Evolutionary conservation across 768 basidiomycete genomes (phyloP).

Genomic region (Lactarius indigo): DNA sequence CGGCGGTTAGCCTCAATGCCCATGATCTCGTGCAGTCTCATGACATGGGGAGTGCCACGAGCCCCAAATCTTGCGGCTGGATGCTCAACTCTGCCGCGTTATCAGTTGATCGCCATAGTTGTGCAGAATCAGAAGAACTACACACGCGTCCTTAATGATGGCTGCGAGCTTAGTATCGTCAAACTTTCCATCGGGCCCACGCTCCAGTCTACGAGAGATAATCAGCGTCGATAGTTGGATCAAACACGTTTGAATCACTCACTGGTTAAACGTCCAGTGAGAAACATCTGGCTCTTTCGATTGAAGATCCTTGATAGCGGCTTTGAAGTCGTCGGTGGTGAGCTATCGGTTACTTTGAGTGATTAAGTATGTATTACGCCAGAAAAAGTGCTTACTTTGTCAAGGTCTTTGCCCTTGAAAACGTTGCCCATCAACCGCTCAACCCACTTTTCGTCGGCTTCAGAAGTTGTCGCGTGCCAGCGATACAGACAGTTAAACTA

Average conservation of each 20-base stretch:
- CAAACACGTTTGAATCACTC: constrained; percentile 25
- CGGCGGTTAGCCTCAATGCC: constrained; percentile 70
- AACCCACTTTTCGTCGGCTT: constrained; percentile 70
- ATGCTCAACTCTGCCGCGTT: constrained; percentile 53
- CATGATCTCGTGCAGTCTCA: constrained; percentile 81
- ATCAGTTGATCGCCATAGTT: not conserved
- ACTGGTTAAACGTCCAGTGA: constrained; percentile 70
- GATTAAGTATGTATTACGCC: not conserved
- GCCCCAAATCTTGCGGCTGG: constrained; percentile 74
- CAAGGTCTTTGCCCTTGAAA: constrained; percentile 51
- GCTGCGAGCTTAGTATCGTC: constrained; percentile 67
- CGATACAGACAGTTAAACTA: constrained; percentile 85
- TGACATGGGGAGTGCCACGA: constrained; percentile 63
- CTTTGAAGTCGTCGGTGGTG: constrained; percentile 49
- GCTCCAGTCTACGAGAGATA: constrained; percentile 45
- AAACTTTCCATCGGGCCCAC: constrained; percentile 59
- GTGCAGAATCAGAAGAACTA: constrained; percentile 10
- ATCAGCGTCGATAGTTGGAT: not conserved
- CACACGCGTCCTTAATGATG: constrained; percentile 65
- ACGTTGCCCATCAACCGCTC: constrained; percentile 43
- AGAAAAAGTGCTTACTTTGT: constrained; percentile 32
- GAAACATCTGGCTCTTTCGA: constrained; percentile 42
- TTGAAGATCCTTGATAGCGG: constrained; percentile 39
- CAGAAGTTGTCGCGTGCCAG: constrained; percentile 81
- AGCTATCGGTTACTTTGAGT: constrained; percentile 30